Percentiles rank a stretch among this genome's conserved stretches.
Evolutionary conservation across 306 rosid species (phyloP).

Genomic region (Fragaria ananassa): DNA sequence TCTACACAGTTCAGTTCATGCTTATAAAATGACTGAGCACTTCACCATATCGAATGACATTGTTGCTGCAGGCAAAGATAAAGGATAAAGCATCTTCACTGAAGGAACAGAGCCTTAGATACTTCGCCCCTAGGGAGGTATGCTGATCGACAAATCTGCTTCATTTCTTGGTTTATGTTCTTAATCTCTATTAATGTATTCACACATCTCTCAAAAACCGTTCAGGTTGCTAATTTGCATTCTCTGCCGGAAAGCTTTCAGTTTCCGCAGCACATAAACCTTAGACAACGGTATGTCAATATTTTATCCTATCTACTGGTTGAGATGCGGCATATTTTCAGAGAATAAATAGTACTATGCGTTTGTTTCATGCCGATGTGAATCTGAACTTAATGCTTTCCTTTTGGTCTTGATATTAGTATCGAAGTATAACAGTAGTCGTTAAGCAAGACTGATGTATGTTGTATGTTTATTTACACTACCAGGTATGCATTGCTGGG

Average conservation of each 20-base stretch:
- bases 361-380: not conserved
- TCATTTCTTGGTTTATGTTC: constrained; percentile 6
- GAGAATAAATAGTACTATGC: not conserved
- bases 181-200: not conserved
- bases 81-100: constrained; percentile 62
- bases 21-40: not conserved
- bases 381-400: not conserved
- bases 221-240: constrained; percentile 84
- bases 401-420: not conserved
- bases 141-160: constrained; percentile 20
- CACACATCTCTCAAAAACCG: constrained; percentile 3
- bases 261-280: constrained; percentile 75
- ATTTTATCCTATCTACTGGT: constrained; percentile 1
- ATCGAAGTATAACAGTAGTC: not conserved
- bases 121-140: constrained; percentile 91
- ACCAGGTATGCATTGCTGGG: constrained; percentile 83
- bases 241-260: constrained; percentile 74
- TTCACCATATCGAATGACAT: not conserved
- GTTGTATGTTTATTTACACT: constrained; percentile 13
- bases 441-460: constrained; percentile 2
- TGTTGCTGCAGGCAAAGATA: constrained; percentile 51
- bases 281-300: constrained; percentile 66
- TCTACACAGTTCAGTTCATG: not conserved
- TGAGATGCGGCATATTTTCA: not conserved
- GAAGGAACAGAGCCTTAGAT: constrained; percentile 74